Percentiles rank a stretch among this genome's conserved stretches.
These are phyloP conservation scores for Serendipita sp. DNA, from an alignment of 768 basidiomycete species.

Conservation along the genomic window DNA sequence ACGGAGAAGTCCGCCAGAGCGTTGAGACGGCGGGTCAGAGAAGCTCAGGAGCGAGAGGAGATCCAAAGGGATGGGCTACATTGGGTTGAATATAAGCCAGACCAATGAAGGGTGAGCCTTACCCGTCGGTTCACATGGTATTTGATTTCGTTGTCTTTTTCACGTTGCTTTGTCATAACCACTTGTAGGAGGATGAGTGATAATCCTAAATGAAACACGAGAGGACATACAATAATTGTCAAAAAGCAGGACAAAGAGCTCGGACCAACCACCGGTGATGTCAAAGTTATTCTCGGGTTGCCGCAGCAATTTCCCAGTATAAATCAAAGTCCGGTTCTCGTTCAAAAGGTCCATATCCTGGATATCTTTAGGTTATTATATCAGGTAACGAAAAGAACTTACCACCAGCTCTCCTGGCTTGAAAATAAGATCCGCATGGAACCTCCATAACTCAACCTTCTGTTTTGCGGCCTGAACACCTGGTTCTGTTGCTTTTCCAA, in stretches of 20 bases:
- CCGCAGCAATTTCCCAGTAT: conserved; percentile 65
- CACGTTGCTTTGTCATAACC: conserved; percentile 75
- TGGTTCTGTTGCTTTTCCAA: conserved; percentile 76
- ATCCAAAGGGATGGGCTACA: conserved; percentile 82
- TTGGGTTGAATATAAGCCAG: neutral
- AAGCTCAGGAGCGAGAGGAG: conserved; percentile 74
- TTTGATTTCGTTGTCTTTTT: conserved; percentile 55
- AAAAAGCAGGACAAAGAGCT: conserved; percentile 69
- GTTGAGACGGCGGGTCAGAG: conserved; percentile 59
- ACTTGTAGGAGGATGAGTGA: conserved; percentile 27
- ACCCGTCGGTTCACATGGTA: conserved; percentile 72
- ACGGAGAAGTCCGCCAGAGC: conserved; percentile 55
- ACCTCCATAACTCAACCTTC: conserved; percentile 81
- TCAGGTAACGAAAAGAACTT: conserved; percentile 13
- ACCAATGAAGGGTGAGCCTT: conserved; percentile 15
- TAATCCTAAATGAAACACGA: neutral
- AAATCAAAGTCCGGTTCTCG: conserved; percentile 65
- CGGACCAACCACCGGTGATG: conserved; percentile 70
- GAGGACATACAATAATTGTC: conserved; percentile 65
- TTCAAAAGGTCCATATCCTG: conserved; percentile 85
- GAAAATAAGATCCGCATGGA: conserved; percentile 61
- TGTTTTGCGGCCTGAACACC: conserved; percentile 72
- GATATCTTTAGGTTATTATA: neutral
- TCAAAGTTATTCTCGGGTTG: conserved; percentile 81
- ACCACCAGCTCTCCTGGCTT: conserved; percentile 60